Conservation (phyloP, 176 grass and related monocot species). For the Pontederia paniculata region DNA sequence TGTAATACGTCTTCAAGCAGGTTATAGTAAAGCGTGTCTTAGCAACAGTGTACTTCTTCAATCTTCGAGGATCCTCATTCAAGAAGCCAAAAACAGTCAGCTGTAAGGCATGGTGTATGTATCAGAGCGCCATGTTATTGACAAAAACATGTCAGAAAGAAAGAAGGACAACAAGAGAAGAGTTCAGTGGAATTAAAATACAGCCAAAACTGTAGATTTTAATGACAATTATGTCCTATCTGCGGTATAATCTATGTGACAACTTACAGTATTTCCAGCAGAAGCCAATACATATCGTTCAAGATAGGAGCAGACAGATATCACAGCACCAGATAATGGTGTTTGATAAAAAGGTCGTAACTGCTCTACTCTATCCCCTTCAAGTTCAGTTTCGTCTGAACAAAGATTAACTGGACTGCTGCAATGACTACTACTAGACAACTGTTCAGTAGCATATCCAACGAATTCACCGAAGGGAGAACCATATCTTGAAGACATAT, state of each 20-base stretch:
- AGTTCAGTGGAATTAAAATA: not conserved
- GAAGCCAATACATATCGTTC: conserved; percentile 86
- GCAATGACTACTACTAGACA: conserved; percentile 49
- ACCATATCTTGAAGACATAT: conserved; percentile 37
- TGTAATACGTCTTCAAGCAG: conserved; percentile 66
- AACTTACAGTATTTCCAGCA: conserved; percentile 79
- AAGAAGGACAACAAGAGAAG: not conserved
- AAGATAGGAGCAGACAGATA: conserved; percentile 73
- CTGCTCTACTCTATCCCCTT: conserved; percentile 49
- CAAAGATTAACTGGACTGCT: conserved; percentile 52
- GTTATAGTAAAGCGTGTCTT: conserved; percentile 87
- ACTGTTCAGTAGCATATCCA: conserved; percentile 63
- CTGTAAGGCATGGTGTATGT: conserved; percentile 23
- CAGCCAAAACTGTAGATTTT: not conserved
- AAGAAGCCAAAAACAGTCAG: conserved; percentile 68
- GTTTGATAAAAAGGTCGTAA: conserved; percentile 53
- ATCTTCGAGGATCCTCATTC: conserved; percentile 67
- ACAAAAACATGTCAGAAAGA: conserved; percentile 9
- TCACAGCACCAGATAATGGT: conserved; percentile 66
- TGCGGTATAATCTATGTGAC: not conserved
- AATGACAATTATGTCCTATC: not conserved
- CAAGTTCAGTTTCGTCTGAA: conserved; percentile 50
- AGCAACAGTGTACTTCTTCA: conserved; percentile 45
- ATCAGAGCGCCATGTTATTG: not conserved
- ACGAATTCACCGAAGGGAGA: conserved; percentile 60